These are phyloP conservation scores for Irpex sp. DNA, from an alignment of 1,284 basidiomycete genomes.

Conservation along the genomic window DNA sequence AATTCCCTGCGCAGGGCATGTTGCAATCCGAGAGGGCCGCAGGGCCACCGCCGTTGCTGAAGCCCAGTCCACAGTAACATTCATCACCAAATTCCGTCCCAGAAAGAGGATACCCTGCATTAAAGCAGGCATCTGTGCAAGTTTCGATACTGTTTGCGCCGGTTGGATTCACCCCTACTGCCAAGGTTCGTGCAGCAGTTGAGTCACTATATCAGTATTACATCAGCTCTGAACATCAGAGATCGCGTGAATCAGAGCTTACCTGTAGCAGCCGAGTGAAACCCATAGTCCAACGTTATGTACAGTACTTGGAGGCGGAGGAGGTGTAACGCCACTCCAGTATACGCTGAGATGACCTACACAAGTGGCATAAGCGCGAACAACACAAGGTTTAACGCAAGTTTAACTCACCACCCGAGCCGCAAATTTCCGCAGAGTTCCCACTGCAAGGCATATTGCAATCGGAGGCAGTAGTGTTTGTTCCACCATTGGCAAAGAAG, in stretches of 20 bases:
- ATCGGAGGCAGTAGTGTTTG: constrained; percentile 43
- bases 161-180: constrained; percentile 36
- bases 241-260: constrained; percentile 16
- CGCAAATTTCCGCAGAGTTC: constrained; percentile 54
- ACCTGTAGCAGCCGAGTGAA: constrained; percentile 67
- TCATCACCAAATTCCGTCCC: constrained; percentile 48
- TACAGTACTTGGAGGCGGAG: constrained; percentile 47
- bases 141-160: constrained; percentile 52
- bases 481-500: constrained; percentile 41
- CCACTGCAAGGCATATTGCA: constrained; percentile 66
- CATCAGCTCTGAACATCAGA: constrained; percentile 3
- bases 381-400: neutral
- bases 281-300: constrained; percentile 56
- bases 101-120: constrained; percentile 52
- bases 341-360: constrained; percentile 56
- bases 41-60: constrained; percentile 44
- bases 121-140: constrained; percentile 62
- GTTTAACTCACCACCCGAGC: constrained; percentile 35
- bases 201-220: constrained; percentile 38
- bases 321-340: constrained; percentile 53
- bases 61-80: constrained; percentile 50
- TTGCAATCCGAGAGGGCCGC: constrained; percentile 48
- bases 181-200: constrained; percentile 43
- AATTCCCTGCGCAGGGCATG: constrained; percentile 63
- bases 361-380: neutral